Percentiles rank a stretch among this genome's conserved stretches.
Conservation (phyloP, 2,329 filamentous ascomycete species). For the Aspergillus brasiliensis region DNA sequence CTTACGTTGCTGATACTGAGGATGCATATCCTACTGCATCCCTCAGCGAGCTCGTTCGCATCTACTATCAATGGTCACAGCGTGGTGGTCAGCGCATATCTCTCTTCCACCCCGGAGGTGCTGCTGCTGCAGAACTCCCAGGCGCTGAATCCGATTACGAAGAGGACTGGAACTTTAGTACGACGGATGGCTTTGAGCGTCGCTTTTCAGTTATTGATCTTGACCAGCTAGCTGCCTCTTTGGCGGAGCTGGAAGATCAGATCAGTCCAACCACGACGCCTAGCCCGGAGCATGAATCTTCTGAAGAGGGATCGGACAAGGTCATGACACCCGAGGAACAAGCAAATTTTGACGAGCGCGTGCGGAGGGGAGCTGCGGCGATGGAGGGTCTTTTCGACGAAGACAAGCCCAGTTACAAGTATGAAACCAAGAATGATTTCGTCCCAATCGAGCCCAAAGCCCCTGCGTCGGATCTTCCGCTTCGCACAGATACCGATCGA, state of each 20-base stretch:
- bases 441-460: constrained; percentile 46
- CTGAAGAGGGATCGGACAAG: constrained; percentile 32
- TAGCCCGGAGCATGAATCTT: constrained; percentile 28
- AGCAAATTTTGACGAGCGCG: constrained; percentile 59
- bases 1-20: constrained; percentile 47
- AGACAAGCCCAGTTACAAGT: constrained; percentile 58
- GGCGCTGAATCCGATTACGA: constrained; percentile 44
- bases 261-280: constrained; percentile 32
- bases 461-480: constrained; percentile 57
- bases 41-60: constrained; percentile 49
- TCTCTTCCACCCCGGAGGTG: constrained; percentile 62
- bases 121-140: constrained; percentile 57
- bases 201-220: constrained; percentile 51
- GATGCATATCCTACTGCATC: constrained; percentile 47
- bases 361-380: constrained; percentile 58
- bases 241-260: constrained; percentile 47
- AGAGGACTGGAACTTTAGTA: constrained; percentile 68
- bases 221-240: constrained; percentile 50
- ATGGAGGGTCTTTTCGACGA: constrained; percentile 62
- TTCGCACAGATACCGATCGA: constrained; percentile 48
- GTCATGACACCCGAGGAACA: constrained; percentile 49
- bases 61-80: constrained; percentile 53
- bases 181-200: constrained; percentile 62
- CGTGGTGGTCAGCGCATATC: constrained; percentile 55
- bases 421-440: constrained; percentile 56